Percentiles rank a stretch among this genome's conserved stretches.
phyloP scores from a whole-genome alignment of 2,329 filamentous ascomycete species.

The Fusarium pseudonygamai region DNA sequence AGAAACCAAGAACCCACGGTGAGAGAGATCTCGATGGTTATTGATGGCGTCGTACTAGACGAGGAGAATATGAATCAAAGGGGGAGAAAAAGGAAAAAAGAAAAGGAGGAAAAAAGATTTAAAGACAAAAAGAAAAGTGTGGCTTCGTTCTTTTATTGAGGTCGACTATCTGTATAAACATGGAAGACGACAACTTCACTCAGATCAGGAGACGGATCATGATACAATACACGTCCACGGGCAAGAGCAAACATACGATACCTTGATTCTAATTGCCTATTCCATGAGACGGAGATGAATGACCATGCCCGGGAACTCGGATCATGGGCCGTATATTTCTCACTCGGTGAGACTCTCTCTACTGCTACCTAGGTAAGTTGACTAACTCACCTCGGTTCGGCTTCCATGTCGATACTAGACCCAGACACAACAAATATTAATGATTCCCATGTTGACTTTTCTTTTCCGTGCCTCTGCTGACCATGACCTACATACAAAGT shows the following conservation, averaged over 20 bases:
- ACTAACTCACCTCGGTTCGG: slow-evolving; percentile 8
- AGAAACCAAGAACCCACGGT: background rate
- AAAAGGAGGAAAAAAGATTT: background rate
- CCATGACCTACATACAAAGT: slow-evolving; percentile 33
- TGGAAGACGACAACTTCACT: background rate
- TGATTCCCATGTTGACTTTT: slow-evolving; percentile 6
- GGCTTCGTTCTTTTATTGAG: background rate
- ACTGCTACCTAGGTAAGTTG: background rate
- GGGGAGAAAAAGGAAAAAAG: background rate
- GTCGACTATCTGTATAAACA: background rate
- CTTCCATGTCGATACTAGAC: slow-evolving; percentile 20
- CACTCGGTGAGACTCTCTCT: slow-evolving; percentile 2
- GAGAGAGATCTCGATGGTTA: slow-evolving; percentile 9
- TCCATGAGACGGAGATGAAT: background rate
- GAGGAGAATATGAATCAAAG: background rate
- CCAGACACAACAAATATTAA: background rate
- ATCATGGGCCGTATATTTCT: slow-evolving; percentile 11
- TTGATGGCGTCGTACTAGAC: slow-evolving; percentile 1
- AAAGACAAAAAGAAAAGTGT: slow-evolving; percentile 9
- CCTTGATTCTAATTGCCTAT: background rate
- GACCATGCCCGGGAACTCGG: slow-evolving; percentile 4
- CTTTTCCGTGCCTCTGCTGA: slow-evolving; percentile 37
- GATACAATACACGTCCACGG: slow-evolving; percentile 10
- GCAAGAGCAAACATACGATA: slow-evolving; percentile 25
- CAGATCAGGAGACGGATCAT: slow-evolving; percentile 29